A percentile compares a stretch with the other conserved stretches of the same genome.
Evolutionary conservation across 129 eudicot genomes (phyloP).

Genomic region (Lactuca sativa): DNA sequence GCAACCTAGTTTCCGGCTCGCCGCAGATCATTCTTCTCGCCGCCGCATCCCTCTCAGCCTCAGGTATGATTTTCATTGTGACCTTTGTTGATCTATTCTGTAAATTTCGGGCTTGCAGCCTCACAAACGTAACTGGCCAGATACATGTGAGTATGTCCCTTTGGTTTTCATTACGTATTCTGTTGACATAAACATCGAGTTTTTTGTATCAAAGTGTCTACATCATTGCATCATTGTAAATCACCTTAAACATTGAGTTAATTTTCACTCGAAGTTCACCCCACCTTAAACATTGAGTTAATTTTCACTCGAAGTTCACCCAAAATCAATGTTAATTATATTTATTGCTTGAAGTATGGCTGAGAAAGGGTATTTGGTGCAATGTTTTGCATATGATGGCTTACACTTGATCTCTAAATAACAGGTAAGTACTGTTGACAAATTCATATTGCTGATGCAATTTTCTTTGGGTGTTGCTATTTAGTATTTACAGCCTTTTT

Average conservation of each 20-base stretch:
- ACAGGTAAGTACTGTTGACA: slow-evolving; percentile 45
- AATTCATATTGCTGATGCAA: slow-evolving; percentile 38
- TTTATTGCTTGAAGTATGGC: neutral
- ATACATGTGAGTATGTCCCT: too few relatives aligned
- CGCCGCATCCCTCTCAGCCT: too few relatives aligned
- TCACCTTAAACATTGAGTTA: neutral
- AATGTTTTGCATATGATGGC: slow-evolving; percentile 43
- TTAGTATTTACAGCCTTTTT: neutral
- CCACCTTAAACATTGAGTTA: neutral
- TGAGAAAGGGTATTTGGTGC: slow-evolving; percentile 29
- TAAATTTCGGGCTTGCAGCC: too few relatives aligned
- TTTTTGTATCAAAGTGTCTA: too few relatives aligned
- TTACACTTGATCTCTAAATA: slow-evolving; percentile 47
- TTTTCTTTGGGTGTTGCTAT: slow-evolving; percentile 19
- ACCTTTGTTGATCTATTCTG: too few relatives aligned
- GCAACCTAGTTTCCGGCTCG: too few relatives aligned
- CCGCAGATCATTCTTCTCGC: too few relatives aligned
- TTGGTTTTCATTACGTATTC: too few relatives aligned
- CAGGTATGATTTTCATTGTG: too few relatives aligned
- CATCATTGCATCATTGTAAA: too few relatives aligned
- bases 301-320: neutral
- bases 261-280: neutral
- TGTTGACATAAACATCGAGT: too few relatives aligned
- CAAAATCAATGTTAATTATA: neutral
- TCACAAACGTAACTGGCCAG: too few relatives aligned